phyloP scores from a whole-genome alignment of 73 alveolate species.

The Blepharisma japonicum region DNA sequence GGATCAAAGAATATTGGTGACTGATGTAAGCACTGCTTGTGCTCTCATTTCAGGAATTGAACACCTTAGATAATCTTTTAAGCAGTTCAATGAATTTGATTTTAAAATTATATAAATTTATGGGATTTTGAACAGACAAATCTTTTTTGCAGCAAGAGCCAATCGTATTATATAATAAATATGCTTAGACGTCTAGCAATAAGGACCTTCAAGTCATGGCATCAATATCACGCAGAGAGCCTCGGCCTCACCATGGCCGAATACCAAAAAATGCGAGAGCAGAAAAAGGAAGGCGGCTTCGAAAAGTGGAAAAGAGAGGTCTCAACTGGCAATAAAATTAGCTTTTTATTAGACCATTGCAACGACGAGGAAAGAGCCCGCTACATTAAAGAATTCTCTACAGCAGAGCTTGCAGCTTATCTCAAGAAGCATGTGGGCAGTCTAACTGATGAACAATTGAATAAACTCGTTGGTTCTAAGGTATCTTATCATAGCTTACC shows the following conservation, averaged over 20 bases:
- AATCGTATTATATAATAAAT: not conserved
- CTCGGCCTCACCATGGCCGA: not conserved
- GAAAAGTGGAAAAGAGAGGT: not conserved
- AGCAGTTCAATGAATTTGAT: no score
- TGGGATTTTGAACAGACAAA: no score
- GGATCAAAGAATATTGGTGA: conserved; percentile 70
- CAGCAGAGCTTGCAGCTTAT: not conserved
- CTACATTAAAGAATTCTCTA: conserved; percentile 20
- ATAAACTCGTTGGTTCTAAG: not conserved
- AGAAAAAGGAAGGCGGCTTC: not conserved
- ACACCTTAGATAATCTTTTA: no score
- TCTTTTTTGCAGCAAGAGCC: not conserved
- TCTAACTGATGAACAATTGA: not conserved
- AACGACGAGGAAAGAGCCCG: not conserved
- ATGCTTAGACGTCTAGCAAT: not conserved
- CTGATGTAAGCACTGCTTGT: conserved; percentile 63
- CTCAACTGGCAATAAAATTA: not conserved
- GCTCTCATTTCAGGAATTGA: conserved; percentile 40
- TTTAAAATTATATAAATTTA: no score
- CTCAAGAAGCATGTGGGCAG: not conserved
- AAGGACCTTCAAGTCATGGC: not conserved
- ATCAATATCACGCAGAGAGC: conserved; percentile 19
- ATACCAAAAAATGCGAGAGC: not conserved
- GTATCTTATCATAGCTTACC: not conserved
- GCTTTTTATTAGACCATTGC: conserved; percentile 21